phyloP scores from a whole-genome alignment of 257 asterid genomes.

The Eustoma russellianum region DNA sequence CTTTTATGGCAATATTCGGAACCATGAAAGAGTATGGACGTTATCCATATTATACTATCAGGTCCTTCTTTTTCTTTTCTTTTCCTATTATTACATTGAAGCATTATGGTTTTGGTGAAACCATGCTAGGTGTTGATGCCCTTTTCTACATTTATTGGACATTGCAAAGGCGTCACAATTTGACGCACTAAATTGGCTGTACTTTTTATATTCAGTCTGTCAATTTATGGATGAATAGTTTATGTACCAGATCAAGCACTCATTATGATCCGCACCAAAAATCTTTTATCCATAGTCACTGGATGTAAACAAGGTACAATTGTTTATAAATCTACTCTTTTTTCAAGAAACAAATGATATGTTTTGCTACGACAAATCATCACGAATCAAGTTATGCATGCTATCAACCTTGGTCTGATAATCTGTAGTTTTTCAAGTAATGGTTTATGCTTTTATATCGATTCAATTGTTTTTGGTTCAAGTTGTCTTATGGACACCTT shows the following conservation, averaged over 20 bases:
- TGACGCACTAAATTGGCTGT: no score
- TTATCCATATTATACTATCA: no score
- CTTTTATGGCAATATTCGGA: constrained; percentile 86
- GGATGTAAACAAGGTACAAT: constrained; percentile 67
- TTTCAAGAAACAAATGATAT: no score
- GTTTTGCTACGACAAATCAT: no score
- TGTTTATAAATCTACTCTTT: not conserved
- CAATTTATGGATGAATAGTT: constrained; percentile 93
- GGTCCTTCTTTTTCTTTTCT: not conserved
- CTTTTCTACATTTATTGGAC: constrained; percentile 65
- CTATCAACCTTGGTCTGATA: no score
- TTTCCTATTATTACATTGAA: not conserved
- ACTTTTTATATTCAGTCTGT: constrained; percentile 61
- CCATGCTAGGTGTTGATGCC: constrained; percentile 56
- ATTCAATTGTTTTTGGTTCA: no score
- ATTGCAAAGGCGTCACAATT: constrained; percentile 56
- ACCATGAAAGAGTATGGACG: constrained; percentile 72
- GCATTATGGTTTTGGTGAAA: no score
- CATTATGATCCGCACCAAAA: constrained; percentile 94
- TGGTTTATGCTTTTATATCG: no score
- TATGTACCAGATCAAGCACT: constrained; percentile 74
- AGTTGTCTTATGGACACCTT: constrained; percentile 96
- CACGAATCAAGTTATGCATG: no score
- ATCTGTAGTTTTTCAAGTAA: not conserved
- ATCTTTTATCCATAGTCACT: constrained; percentile 64